phyloP scores from a whole-genome alignment of 148 eudicot genomes.

The Chenopodium suecicum region DNA sequence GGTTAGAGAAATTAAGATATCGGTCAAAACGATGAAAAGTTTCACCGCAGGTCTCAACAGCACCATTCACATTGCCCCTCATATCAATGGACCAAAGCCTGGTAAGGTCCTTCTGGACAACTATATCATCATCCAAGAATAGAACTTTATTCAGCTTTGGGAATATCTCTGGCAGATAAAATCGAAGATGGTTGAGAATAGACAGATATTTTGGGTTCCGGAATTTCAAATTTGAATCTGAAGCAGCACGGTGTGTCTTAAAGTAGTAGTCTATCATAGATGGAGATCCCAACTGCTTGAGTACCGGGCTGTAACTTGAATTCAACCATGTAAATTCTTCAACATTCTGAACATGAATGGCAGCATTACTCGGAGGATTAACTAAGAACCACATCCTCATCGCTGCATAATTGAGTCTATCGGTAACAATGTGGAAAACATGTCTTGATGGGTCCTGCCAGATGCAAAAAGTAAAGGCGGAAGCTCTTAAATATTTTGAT shows the following conservation, averaged over 20 bases:
- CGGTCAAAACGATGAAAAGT: slow-evolving; percentile 85
- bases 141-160: slow-evolving; percentile 80
- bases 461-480: slow-evolving; percentile 34
- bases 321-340: slow-evolving; percentile 90
- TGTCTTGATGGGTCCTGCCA: slow-evolving; percentile 75
- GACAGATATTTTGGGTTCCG: slow-evolving; percentile 88
- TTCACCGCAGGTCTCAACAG: slow-evolving; percentile 85
- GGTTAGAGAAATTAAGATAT: slow-evolving; percentile 81
- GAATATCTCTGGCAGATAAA: slow-evolving; percentile 87
- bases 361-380: slow-evolving; percentile 65
- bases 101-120: slow-evolving; percentile 80
- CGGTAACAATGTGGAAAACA: slow-evolving; percentile 85
- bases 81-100: slow-evolving; percentile 77
- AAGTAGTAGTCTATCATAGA: slow-evolving; percentile 86
- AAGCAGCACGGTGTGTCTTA: slow-evolving; percentile 55
- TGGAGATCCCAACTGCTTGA: slow-evolving; percentile 71
- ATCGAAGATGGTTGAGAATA: slow-evolving; percentile 85
- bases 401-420: slow-evolving; percentile 87
- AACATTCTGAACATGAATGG: slow-evolving; percentile 70
- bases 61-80: slow-evolving; percentile 82
- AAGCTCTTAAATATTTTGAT: background rate
- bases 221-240: slow-evolving; percentile 74
- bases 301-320: slow-evolving; percentile 84
- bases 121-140: slow-evolving; percentile 85
- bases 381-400: slow-evolving; percentile 94